Conservation (phyloP, 306 rosid species). For the Prunus kanzakura region DNA sequence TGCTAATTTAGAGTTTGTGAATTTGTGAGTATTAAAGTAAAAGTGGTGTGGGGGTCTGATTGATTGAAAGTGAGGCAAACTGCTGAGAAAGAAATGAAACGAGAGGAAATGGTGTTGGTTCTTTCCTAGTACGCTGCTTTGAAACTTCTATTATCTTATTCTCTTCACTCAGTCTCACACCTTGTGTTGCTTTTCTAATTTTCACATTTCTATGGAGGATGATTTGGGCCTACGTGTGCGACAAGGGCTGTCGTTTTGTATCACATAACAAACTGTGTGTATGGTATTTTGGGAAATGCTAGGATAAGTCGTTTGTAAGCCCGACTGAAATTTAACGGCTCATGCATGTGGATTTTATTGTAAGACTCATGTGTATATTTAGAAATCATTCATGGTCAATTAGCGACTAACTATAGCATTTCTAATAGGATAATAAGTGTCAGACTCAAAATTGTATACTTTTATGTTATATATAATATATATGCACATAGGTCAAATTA, state of each 20-base stretch:
- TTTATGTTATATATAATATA: too few species aligned
- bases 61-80: background rate
- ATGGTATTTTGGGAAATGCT: too few species aligned
- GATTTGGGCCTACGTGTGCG: background rate
- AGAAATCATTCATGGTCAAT: too few species aligned
- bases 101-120: background rate
- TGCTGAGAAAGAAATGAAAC: background rate
- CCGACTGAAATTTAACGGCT: too few species aligned
- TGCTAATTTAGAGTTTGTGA: too few species aligned
- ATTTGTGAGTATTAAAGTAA: background rate
- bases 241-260: background rate
- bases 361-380: too few species aligned
- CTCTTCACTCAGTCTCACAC: background rate
- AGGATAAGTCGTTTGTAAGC: too few species aligned
- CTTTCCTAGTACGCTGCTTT: constrained; percentile 9
- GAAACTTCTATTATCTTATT: constrained; percentile 17
- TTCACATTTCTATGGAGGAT: background rate
- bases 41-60: background rate
- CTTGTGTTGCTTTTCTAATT: background rate
- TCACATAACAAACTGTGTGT: background rate
- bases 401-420: too few species aligned
- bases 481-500: too few species aligned
- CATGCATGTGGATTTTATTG: too few species aligned
- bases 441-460: too few species aligned
- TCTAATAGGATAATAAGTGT: too few species aligned